These are phyloP conservation scores for Candida germanica DNA, from an alignment of 805 yeast species.

Conservation along the genomic window DNA sequence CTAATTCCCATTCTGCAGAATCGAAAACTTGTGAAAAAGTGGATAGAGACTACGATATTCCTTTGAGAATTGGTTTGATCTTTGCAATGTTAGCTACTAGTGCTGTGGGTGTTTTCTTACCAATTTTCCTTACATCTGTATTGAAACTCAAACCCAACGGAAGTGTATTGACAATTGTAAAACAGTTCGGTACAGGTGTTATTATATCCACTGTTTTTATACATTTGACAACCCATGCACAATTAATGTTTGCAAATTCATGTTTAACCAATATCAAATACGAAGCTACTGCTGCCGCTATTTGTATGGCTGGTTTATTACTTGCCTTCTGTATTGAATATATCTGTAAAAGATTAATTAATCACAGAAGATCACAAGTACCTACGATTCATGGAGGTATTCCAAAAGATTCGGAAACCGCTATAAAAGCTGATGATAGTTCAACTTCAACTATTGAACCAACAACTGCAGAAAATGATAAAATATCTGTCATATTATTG, in stretches of 20 bases:
- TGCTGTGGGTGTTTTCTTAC: slow-evolving; percentile 31
- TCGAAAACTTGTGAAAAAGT: slow-evolving; percentile 19
- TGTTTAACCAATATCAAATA: slow-evolving; percentile 20
- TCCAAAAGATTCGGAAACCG: slow-evolving; percentile 2
- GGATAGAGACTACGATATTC: slow-evolving; percentile 26
- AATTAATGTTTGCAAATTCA: slow-evolving; percentile 23
- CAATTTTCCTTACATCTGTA: slow-evolving; percentile 22
- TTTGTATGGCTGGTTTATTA: slow-evolving; percentile 28
- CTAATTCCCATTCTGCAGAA: not conserved
- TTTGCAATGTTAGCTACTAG: slow-evolving; percentile 35
- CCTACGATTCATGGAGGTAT: not conserved
- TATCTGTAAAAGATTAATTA: slow-evolving; percentile 13
- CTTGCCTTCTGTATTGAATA: slow-evolving; percentile 24
- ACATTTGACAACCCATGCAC: slow-evolving; percentile 28
- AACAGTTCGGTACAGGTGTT: slow-evolving; percentile 31
- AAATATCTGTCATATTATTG: slow-evolving; percentile 14
- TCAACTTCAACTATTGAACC: not conserved
- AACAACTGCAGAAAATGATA: slow-evolving; percentile 6
- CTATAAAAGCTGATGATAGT: not conserved
- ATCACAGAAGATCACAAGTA: not conserved
- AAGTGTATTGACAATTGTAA: slow-evolving; percentile 12
- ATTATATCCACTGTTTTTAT: slow-evolving; percentile 31
- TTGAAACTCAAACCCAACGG: slow-evolving; percentile 16
- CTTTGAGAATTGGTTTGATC: slow-evolving; percentile 27
- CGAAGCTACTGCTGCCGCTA: slow-evolving; percentile 25